A percentile compares a stretch with the other conserved stretches of the same genome.
These are phyloP conservation scores for Betula pendula DNA, from an alignment of 306 rosid genomes.

Conservation along the genomic window DNA sequence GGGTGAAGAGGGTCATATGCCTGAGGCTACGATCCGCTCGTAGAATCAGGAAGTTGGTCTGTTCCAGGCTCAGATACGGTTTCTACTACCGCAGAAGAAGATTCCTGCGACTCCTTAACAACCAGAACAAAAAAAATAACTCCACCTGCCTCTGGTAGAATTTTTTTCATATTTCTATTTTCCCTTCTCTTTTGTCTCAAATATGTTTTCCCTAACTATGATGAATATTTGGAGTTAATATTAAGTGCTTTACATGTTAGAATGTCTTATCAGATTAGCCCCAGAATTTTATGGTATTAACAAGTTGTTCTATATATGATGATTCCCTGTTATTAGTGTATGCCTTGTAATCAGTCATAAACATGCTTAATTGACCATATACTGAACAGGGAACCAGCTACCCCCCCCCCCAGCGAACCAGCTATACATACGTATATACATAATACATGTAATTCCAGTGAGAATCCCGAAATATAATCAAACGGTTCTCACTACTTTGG, in stretches of 20 bases:
- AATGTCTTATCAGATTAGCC: not conserved
- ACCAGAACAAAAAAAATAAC: constrained; percentile 27
- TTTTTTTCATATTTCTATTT: not conserved
- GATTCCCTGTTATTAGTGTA: not conserved
- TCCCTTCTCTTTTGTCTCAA: not conserved
- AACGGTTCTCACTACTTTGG: constrained; percentile 19
- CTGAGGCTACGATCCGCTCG: constrained; percentile 47
- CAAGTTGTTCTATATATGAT: constrained; percentile 1
- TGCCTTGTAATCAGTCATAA: not conserved
- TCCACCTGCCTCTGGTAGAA: constrained; percentile 49
- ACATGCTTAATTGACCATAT: not conserved
- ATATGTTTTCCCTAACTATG: not conserved
- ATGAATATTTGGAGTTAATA: constrained; percentile 2
- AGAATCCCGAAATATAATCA: constrained; percentile 33
- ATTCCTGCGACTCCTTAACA: constrained; percentile 42
- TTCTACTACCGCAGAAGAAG: constrained; percentile 60
- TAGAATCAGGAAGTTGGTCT: constrained; percentile 36
- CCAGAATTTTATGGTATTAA: constrained; percentile 2
- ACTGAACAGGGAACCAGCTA: not conserved
- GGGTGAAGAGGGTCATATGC: constrained; percentile 49
- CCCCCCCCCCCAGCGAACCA: no score
- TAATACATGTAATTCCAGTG: constrained; percentile 17
- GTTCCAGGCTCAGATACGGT: constrained; percentile 51
- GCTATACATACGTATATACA: not conserved
- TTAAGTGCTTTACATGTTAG: constrained; percentile 17